A percentile compares a stretch with the other conserved stretches of the same genome.
phyloP scores from a whole-genome alignment of 441 rosid species.

The Aquilaria agallochum region DNA sequence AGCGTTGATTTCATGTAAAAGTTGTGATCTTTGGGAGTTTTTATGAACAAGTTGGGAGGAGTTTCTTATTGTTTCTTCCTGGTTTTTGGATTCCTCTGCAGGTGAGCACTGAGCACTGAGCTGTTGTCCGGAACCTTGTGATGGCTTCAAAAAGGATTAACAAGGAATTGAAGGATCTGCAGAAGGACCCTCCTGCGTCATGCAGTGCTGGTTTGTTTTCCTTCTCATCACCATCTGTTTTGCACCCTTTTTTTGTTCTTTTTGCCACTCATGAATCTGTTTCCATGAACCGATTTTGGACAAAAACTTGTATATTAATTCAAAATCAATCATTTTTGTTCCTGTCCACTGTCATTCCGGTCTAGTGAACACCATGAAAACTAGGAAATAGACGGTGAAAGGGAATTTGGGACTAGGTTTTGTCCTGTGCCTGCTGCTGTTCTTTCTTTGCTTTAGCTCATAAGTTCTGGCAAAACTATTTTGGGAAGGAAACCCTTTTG shows the following conservation, averaged over 20 bases:
- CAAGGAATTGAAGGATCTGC: slow-evolving; percentile 88
- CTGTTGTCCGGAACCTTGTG: neutral
- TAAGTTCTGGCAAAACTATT: no score
- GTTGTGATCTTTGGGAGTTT: no score
- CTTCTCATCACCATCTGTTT: neutral
- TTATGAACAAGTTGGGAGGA: no score
- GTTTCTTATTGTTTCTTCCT: neutral
- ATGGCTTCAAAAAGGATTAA: slow-evolving; percentile 88
- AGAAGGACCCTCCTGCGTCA: slow-evolving; percentile 87
- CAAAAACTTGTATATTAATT: neutral
- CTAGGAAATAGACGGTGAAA: no score
- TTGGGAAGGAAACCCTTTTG: no score
- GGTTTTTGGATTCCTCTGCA: neutral
- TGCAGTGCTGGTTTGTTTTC: slow-evolving; percentile 78
- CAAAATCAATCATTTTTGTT: neutral
- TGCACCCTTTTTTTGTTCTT: neutral
- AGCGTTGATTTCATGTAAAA: no score
- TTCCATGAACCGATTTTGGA: neutral
- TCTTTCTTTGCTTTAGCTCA: no score
- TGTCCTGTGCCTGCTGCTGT: no score
- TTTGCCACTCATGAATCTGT: neutral
- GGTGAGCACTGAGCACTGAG: neutral
- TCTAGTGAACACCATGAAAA: no score
- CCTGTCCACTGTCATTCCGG: no score
- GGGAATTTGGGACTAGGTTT: no score